Evolutionary conservation across 805 yeast genomes (phyloP).

Genomic region (Wickerhamomyces subpelliculosus): DNA sequence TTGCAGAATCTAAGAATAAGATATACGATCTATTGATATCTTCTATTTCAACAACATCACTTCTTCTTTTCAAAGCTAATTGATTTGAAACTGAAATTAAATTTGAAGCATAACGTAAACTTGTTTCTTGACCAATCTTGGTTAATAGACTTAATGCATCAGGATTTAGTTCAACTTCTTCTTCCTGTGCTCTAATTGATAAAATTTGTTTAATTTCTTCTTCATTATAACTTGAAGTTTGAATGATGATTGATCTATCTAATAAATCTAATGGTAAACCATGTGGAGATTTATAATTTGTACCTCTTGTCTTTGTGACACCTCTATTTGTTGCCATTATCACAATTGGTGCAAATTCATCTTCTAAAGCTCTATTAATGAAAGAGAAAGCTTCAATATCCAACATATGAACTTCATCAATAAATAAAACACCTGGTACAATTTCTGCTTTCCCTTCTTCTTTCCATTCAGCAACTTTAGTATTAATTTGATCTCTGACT

Average conservation of each 20-base stretch:
- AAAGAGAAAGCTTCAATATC: constrained; percentile 96
- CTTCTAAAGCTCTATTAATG: constrained; percentile 93
- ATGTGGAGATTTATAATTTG: constrained; percentile 90
- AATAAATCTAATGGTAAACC: constrained; percentile 95
- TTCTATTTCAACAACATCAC: constrained; percentile 57
- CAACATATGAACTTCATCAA: constrained; percentile 97
- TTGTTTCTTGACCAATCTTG: constrained; percentile 83
- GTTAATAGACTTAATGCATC: constrained; percentile 87
- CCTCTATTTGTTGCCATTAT: constrained; percentile 99
- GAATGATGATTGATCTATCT: constrained; percentile 89
- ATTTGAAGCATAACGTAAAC: constrained; percentile 88
- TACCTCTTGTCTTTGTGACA: constrained; percentile 86
- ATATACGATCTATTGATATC: constrained; percentile 86
- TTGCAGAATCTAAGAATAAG: constrained; percentile 79
- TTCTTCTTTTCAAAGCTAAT: constrained; percentile 76
- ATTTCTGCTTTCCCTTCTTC: constrained; percentile 99
- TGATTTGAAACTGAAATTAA: constrained; percentile 86
- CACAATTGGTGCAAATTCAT: constrained; percentile 93
- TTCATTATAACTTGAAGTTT: constrained; percentile 68
- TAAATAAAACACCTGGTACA: constrained; percentile 94
- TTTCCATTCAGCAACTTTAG: constrained; percentile 96
- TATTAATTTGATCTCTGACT: constrained; percentile 92
- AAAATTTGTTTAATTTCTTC: constrained; percentile 85
- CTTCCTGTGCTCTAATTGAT: constrained; percentile 87
- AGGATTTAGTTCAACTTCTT: constrained; percentile 74